phyloP scores from a whole-genome alignment of 345 rosid genomes.

The Laguncularia racemosa region DNA sequence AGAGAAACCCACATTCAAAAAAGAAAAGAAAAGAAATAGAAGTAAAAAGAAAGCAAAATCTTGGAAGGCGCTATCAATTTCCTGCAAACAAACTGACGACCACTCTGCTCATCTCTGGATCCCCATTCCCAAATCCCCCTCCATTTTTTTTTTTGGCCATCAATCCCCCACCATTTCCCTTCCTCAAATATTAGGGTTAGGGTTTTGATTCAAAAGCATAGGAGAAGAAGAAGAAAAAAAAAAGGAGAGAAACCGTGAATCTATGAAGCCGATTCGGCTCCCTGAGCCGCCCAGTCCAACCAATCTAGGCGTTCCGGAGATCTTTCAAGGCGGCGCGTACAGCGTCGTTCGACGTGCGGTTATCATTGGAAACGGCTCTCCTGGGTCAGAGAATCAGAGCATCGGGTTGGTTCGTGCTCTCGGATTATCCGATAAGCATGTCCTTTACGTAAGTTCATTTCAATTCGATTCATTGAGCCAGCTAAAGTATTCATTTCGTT shows the following conservation, averaged over 20 bases:
- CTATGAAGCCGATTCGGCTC: conserved; percentile 79
- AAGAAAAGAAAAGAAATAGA: too few species aligned
- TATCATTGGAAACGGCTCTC: conserved; percentile 75
- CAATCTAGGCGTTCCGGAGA: conserved; percentile 74
- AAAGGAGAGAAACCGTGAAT: neutral
- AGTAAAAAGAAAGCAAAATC: too few species aligned
- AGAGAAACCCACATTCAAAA: too few species aligned
- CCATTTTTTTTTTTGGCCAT: too few species aligned
- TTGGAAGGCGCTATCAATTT: too few species aligned
- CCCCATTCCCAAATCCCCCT: too few species aligned
- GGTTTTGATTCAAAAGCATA: too few species aligned
- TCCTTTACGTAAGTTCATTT: conserved; percentile 55
- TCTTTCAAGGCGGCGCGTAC: conserved; percentile 75
- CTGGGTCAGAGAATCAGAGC: conserved; percentile 88
- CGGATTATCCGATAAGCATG: conserved; percentile 58
- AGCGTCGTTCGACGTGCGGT: conserved; percentile 82
- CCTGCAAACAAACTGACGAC: too few species aligned
- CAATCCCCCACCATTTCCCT: too few species aligned
- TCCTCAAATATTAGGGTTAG: too few species aligned
- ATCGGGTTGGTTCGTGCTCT: conserved; percentile 85
- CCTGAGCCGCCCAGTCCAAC: conserved; percentile 71
- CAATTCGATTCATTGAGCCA: neutral
- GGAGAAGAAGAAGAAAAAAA: too few species aligned
- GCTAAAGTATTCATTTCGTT: neutral
- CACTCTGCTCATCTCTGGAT: too few species aligned